Evolutionary conservation across 345 rosid species (phyloP).

Genomic region (Melaleuca alternifolia): DNA sequence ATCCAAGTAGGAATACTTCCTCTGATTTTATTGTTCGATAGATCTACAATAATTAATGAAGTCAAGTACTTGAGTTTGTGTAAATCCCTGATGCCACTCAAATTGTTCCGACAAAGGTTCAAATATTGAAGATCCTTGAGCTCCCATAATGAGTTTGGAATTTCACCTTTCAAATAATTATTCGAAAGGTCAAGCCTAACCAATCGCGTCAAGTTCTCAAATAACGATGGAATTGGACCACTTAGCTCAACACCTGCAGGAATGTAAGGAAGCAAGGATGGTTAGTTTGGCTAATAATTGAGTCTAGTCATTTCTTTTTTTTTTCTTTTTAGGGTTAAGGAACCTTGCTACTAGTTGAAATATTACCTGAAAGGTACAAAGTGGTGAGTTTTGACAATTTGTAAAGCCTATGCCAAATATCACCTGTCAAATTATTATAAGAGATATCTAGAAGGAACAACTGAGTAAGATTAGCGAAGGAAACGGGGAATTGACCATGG

Average conservation of each 20-base stretch:
- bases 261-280: background rate
- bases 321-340: background rate
- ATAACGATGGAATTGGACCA: background rate
- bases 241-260: background rate
- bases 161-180: too few relatives aligned
- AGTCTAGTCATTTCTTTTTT: too few relatives aligned
- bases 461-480: background rate
- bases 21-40: too few relatives aligned
- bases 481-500: background rate
- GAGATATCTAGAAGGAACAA: accelerated
- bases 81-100: background rate
- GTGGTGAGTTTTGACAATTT: background rate
- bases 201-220: background rate
- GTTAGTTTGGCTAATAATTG: background rate
- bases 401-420: background rate
- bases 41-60: too few relatives aligned
- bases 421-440: background rate
- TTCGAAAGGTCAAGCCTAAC: too few relatives aligned
- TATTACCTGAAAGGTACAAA: background rate
- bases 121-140: background rate
- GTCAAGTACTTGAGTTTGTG: background rate
- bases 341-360: background rate
- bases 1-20: too few relatives aligned
- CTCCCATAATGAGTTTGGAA: background rate
- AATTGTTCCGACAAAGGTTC: background rate